phyloP scores from a whole-genome alignment of 192 early-diverging fungal genomes.

The Mortierella claussenii region DNA sequence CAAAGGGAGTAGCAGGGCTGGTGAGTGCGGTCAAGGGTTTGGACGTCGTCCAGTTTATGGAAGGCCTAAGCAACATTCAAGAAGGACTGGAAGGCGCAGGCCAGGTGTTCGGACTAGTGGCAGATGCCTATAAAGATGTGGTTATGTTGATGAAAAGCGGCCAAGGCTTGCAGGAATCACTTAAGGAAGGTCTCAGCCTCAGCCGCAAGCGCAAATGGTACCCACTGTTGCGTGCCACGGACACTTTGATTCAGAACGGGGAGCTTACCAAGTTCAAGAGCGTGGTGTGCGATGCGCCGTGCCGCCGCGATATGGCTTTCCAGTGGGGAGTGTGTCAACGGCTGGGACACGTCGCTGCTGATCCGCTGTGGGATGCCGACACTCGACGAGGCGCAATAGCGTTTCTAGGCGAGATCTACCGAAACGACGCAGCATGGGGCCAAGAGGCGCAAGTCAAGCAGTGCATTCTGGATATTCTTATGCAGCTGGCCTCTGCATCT shows the following conservation, averaged over 20 bases:
- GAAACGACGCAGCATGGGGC: background rate
- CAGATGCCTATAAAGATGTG: background rate
- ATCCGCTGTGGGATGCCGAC: background rate
- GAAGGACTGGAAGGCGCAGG: background rate
- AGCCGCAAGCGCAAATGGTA: background rate
- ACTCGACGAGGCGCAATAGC: background rate
- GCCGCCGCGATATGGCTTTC: background rate
- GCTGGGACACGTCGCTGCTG: conserved; percentile 5
- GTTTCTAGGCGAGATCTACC: conserved; percentile 6
- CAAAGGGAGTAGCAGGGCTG: background rate
- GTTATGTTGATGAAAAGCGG: background rate
- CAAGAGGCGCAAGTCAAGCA: background rate
- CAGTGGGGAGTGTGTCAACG: conserved; percentile 10
- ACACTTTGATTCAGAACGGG: background rate
- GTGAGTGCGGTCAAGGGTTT: conserved; percentile 9
- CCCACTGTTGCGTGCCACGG: background rate
- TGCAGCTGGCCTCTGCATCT: background rate
- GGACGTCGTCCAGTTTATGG: background rate
- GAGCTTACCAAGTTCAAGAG: background rate
- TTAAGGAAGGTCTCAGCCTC: background rate
- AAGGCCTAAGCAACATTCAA: background rate
- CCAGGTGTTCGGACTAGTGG: background rate
- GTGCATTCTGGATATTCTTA: conserved; percentile 1
- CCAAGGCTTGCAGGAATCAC: background rate
- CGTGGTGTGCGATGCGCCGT: background rate